Evolutionary conservation across 1,139 yeast species (phyloP), one percentile per base, ranked within the genome.

Genomic region (Kodamaea plutei): DNA sequence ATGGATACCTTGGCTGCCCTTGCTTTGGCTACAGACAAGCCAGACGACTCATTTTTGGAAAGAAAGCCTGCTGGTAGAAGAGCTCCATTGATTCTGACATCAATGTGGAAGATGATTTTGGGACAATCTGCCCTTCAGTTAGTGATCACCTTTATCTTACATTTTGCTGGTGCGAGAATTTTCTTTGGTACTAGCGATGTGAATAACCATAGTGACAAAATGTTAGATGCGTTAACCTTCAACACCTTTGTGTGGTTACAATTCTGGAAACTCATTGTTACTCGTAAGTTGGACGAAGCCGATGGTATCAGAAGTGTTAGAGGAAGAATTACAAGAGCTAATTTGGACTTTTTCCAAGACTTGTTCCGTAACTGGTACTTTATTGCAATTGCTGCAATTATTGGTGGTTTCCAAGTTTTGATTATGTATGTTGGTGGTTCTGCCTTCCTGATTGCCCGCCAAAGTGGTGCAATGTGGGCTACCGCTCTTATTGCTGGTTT

Each of bases 1-100:
- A 91, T 91, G 99, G 99, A 91, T 57, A 91, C 98, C 0, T 73
- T 91, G 43, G 99, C 98, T 4, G 98, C 99, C 3, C 69, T 91
- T 48, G 99, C 98, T 0, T 71, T 91, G 44, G 99, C 99, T 4
- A 91, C 99, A 5, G 99, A 91, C 56, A 91, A 93, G 46, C 98
- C 98, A 0, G 88, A 85, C 46, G 84, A 80, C 30, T 72, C 79
- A 24, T 79, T 85, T 29, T 68, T 91, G 50, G 76, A 83, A 42
- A 72, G 88, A 36, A 80, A 76, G 52, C 99, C 98, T 1, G 89
- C 84, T 28, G 93, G 94, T 26, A 73, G 96, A 50, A 63, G 66
- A 15, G 73, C 76, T n/a, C 84, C 94, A 2, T 69, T 91, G 56
- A 89, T 91, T 44, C 71, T 95, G 2, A 79, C 81, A 4, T 84